Base-by-base conservation (phyloP, 768 basidiomycete genomes). In the Russula virescens region DNA sequence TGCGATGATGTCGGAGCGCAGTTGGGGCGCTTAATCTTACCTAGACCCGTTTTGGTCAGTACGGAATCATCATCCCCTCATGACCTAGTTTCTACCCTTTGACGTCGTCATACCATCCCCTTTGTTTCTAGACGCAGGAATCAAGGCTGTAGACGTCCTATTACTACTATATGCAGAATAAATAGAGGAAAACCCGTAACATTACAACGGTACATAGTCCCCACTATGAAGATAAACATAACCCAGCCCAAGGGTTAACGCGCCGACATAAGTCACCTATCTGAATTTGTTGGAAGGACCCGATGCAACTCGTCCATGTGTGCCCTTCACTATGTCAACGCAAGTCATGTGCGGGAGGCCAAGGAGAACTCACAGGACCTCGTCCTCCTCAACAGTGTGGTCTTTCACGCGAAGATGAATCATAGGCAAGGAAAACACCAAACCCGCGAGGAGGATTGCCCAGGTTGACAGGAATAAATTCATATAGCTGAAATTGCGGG, bases 391-490 rank as follows among this genome's bases (percentile, higher is more conserved):
- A 11, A 83, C 82, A 1, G 80, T 80, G 68, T 77, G 80, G 51
- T 89, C 79, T 70, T 79, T 85, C 67, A 89, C 85, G 40, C 88
- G 85, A 56, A 83, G 74, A 68, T 87, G 77, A 38, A 90, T 83
- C 88, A 89, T 89, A 9, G 87, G 88, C 38, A 88, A 73, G n/a
- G 85, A 82, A 64, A 81, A 87, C 50, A 84, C 38, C 19, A 89
- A 77, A 5, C 88, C 87, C 0, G 78, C 82, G 40, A 81, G 81
- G 49, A 88, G 81, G 31, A 90, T 76, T n/a, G 76, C 77, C 88
- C 88, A 90, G 0, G 88, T 88, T 21, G 87, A 87, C 62, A 86
- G 69, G 69, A 90, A 88, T 38, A 90, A 79, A 68, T 80, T 86
- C 83, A 88, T 85, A 73, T 79, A 90, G 28, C 75, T 77, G 67